Conservation (phyloP, 2,329 filamentous ascomycete genomes). For the Scedosporium minutisporum region DNA sequence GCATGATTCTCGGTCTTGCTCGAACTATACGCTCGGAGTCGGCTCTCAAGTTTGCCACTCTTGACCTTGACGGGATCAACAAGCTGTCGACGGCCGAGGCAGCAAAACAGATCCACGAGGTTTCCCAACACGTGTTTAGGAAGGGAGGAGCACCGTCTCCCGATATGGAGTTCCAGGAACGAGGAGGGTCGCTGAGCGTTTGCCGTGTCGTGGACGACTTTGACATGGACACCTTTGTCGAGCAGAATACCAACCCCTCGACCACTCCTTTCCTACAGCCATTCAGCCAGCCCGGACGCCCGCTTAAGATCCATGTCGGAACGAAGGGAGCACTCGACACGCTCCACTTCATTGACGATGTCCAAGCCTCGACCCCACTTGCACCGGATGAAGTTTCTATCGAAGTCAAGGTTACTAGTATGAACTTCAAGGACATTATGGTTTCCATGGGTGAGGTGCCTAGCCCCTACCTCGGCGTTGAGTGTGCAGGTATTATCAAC, state of each 20-base stretch:
- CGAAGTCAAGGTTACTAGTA: slow-evolving; percentile 15
- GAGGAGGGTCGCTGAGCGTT: slow-evolving; percentile 25
- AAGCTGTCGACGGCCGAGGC: slow-evolving; percentile 8
- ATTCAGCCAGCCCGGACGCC: slow-evolving; percentile 10
- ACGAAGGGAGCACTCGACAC: slow-evolving; percentile 16
- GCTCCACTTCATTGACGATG: slow-evolving; percentile 15
- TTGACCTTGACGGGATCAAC: slow-evolving; percentile 28
- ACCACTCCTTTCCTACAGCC: slow-evolving; percentile 1
- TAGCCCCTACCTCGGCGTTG: slow-evolving; percentile 15
- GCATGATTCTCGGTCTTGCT: slow-evolving; percentile 34
- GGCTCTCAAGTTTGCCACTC: slow-evolving; percentile 30
- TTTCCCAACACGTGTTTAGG: slow-evolving; percentile 18
- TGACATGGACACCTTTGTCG: slow-evolving; percentile 31
- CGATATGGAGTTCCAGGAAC: slow-evolving; percentile 33
- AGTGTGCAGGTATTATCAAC: slow-evolving; percentile 24
- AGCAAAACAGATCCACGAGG: background rate
- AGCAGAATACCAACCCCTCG: slow-evolving; percentile 24
- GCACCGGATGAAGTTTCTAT: slow-evolving; percentile 13
- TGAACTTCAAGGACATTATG: slow-evolving; percentile 18
- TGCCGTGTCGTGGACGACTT: slow-evolving; percentile 28
- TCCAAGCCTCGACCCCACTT: slow-evolving; percentile 3
- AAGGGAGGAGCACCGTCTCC: slow-evolving; percentile 18
- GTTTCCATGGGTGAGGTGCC: slow-evolving; percentile 14
- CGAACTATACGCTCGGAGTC: slow-evolving; percentile 37
- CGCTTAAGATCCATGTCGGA: slow-evolving; percentile 14